Evolutionary conservation across 352 stramenopile species (phyloP).

Genomic region (Phytophthora idaei): DNA sequence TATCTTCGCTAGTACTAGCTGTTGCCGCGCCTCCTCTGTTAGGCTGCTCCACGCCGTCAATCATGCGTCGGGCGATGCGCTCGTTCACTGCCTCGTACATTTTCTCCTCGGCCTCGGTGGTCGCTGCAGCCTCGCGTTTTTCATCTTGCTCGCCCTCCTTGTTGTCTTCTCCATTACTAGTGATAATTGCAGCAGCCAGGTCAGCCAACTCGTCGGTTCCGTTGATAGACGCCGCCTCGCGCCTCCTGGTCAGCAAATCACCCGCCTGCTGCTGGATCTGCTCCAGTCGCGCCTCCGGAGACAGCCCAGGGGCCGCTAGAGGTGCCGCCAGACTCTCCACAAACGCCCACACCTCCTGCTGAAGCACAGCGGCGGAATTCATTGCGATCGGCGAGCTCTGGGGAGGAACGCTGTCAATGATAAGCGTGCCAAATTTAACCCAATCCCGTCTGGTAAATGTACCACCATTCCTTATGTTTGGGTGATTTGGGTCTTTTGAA

Average conservation of each 20-base stretch:
- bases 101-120: slow-evolving; percentile 32
- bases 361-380: slow-evolving; percentile 22
- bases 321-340: slow-evolving; percentile 38
- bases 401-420: slow-evolving; percentile 9
- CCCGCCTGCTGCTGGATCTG: slow-evolving; percentile 43
- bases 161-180: neutral
- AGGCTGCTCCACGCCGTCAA: slow-evolving; percentile 40
- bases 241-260: slow-evolving; percentile 40
- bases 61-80: slow-evolving; percentile 60
- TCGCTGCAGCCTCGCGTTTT: slow-evolving; percentile 2
- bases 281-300: slow-evolving; percentile 23
- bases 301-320: neutral
- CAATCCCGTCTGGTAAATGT: neutral
- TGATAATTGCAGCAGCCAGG: slow-evolving; percentile 1
- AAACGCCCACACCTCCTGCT: slow-evolving; percentile 59
- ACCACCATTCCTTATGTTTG: slow-evolving; percentile 21
- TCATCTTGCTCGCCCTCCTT: slow-evolving; percentile 2
- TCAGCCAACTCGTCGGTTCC: slow-evolving; percentile 10
- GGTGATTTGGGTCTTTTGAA: neutral
- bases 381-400: slow-evolving; percentile 18
- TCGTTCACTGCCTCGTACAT: slow-evolving; percentile 66
- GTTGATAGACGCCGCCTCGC: slow-evolving; percentile 10
- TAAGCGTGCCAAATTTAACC: slow-evolving; percentile 1
- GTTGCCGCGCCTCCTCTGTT: slow-evolving; percentile 11
- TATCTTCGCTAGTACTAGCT: slow-evolving; percentile 51